These are phyloP conservation scores for Maudiozyma humilis DNA, from an alignment of 1,139 yeast genomes.

Conservation along the genomic window DNA sequence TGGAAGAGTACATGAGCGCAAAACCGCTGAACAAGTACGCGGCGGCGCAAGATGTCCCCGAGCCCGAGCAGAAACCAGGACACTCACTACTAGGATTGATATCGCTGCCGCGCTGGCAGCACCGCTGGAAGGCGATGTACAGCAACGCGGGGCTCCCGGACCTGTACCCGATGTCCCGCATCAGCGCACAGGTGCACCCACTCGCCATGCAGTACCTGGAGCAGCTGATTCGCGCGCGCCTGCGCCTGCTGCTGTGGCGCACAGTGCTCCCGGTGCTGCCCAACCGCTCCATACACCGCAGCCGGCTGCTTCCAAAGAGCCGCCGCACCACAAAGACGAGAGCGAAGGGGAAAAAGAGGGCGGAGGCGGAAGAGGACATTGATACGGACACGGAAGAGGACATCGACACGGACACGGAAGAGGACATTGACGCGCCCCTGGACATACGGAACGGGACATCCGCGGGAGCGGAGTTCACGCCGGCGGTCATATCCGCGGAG, in stretches of 20 bases:
- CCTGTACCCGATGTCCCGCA: background rate
- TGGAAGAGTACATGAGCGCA: slow-evolving; percentile 24
- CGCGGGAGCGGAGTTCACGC: background rate
- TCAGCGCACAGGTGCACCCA: background rate
- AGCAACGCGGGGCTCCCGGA: background rate
- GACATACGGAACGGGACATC: background rate
- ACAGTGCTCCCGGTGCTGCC: slow-evolving; percentile 12
- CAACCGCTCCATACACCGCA: background rate
- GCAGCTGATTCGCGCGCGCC: slow-evolving; percentile 9
- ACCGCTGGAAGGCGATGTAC: background rate
- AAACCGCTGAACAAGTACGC: slow-evolving; percentile 1
- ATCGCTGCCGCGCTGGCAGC: background rate
- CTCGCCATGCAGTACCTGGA: background rate
- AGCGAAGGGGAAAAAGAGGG: no score
- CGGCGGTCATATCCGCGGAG: background rate
- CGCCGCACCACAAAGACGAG: background rate
- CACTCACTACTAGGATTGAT: no score
- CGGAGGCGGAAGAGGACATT: no score
- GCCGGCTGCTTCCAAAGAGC: background rate
- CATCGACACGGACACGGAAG: no score
- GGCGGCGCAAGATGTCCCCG: background rate
- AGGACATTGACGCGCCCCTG: no score
- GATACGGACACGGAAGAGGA: no score
- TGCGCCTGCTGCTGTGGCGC: slow-evolving; percentile 16
- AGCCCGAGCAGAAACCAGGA: slow-evolving; percentile 1